Evolutionary conservation across 768 basidiomycete genomes (phyloP).

Genomic region (Asterophora lycoperdoides): DNA sequence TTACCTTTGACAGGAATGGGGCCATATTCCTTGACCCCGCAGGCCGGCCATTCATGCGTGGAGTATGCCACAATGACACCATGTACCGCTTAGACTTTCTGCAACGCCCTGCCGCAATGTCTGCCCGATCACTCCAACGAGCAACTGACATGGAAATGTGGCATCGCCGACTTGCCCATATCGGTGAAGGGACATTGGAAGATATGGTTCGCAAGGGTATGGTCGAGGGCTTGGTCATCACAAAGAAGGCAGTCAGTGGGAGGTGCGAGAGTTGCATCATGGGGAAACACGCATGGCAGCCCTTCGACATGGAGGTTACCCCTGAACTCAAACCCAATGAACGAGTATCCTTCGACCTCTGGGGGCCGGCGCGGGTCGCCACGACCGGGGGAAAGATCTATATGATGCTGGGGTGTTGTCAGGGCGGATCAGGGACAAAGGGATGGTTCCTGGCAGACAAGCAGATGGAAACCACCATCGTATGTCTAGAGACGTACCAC

Average conservation of each 20-base stretch:
- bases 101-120: not conserved
- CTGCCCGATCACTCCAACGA: not conserved
- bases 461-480: too few relatives aligned
- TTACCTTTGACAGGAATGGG: not conserved
- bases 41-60: not conserved
- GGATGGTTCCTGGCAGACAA: too few relatives aligned
- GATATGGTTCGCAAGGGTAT: not conserved
- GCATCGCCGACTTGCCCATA: conserved; percentile 1
- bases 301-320: not conserved
- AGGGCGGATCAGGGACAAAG: too few relatives aligned
- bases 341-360: not conserved
- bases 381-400: not conserved
- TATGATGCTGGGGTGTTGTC: too few relatives aligned
- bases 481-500: not conserved
- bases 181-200: too few relatives aligned
- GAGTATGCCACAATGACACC: not conserved
- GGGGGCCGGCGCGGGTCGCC: not conserved
- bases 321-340: not conserved
- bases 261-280: too few relatives aligned
- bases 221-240: not conserved
- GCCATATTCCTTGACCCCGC: not conserved
- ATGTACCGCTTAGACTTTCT: not conserved
- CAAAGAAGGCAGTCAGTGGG: not conserved
- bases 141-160: not conserved
- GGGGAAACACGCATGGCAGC: not conserved